Conservation (phyloP, 1,284 basidiomycete species). For the Volvariella volvacea region DNA sequence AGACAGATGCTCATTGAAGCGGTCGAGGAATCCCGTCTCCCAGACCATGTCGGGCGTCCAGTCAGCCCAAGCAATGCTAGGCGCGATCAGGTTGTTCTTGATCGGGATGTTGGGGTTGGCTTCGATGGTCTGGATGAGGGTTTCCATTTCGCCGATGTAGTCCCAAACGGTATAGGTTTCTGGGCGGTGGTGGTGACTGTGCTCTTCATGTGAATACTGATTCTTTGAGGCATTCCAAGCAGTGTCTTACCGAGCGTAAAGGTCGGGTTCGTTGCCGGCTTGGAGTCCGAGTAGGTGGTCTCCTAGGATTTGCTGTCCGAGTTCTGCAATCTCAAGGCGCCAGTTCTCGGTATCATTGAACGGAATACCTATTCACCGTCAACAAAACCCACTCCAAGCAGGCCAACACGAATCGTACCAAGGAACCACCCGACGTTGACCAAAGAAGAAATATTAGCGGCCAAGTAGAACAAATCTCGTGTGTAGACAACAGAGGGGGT, state of each 20-base stretch:
- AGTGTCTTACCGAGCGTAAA: constrained; percentile 35
- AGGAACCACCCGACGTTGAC: constrained; percentile 57
- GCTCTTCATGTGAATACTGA: background rate
- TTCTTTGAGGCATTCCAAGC: background rate
- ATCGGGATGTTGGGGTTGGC: constrained; percentile 33
- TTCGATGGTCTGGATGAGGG: constrained; percentile 29
- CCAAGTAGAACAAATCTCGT: constrained; percentile 42
- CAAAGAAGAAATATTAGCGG: constrained; percentile 48
- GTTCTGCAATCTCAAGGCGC: constrained; percentile 44
- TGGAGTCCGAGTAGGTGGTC: constrained; percentile 52
- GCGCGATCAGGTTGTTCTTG: constrained; percentile 50
- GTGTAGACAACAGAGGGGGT: constrained; percentile 51
- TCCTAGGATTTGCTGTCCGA: constrained; percentile 44
- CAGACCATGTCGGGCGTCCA: constrained; percentile 50
- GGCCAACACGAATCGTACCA: no score
- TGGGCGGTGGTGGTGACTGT: constrained; percentile 17
- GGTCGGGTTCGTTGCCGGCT: constrained; percentile 68
- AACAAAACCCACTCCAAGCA: no score
- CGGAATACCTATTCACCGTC: constrained; percentile 27
- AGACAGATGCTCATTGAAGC: constrained; percentile 37
- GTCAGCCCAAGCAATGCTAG: constrained; percentile 42
- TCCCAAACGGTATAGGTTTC: constrained; percentile 20
- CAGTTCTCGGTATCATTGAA: constrained; percentile 43
- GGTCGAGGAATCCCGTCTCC: constrained; percentile 50
- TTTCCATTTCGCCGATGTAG: constrained; percentile 36